A percentile compares a stretch with the other conserved stretches of the same genome.
Evolutionary conservation across 306 rosid genomes (phyloP).

Genomic region (Heteromeles arbutifolia): DNA sequence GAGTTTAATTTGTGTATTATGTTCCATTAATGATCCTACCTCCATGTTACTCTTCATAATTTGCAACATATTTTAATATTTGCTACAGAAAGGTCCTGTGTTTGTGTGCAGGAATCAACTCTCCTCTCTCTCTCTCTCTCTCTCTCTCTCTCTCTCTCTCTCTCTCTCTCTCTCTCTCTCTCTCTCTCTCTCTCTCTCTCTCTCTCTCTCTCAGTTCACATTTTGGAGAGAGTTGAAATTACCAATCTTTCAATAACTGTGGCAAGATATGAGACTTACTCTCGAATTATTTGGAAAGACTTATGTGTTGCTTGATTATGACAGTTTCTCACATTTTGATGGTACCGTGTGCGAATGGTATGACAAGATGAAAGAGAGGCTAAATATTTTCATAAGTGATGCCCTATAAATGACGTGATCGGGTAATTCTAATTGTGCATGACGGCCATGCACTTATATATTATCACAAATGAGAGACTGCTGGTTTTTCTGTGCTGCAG

Average conservation of each 20-base stretch:
- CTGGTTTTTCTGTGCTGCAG: conserved; percentile 2
- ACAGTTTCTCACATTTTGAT: background rate
- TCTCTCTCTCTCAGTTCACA: background rate
- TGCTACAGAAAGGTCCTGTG: background rate
- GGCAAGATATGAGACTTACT: conserved; percentile 9
- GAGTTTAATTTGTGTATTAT: background rate
- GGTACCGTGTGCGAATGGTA: background rate
- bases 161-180: background rate
- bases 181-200: too few species aligned
- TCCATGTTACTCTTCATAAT: conserved; percentile 16
- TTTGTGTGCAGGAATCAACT: conserved; percentile 7
- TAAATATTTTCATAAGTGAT: background rate
- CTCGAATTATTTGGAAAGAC: conserved; percentile 7
- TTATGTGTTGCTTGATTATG: background rate
- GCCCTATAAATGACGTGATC: background rate
- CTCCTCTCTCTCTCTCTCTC: background rate
- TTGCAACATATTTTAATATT: conserved; percentile 8
- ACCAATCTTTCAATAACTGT: conserved; percentile 10
- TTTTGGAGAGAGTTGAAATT: conserved; percentile 1
- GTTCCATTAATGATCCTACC: background rate
- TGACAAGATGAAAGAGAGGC: background rate
- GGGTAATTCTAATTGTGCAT: background rate
- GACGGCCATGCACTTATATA: background rate
- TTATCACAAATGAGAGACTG: conserved; percentile 1
- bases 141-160: background rate